Evolutionary conservation across 2,329 filamentous ascomycete species (phyloP), one percentile per base, ranked within the genome.

Genomic region (Cordyceps cateniannulata): DNA sequence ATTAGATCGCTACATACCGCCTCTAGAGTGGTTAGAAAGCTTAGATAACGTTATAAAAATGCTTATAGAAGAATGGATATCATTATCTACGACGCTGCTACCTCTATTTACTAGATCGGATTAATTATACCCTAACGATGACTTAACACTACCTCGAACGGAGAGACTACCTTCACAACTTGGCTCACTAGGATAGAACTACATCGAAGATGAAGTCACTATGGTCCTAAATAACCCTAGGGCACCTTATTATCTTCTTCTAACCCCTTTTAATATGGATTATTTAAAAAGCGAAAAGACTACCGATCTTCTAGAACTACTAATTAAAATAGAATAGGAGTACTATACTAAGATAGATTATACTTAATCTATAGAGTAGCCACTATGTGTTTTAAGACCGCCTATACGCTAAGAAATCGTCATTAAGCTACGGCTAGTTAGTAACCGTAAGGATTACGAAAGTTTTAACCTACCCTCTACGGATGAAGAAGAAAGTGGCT

Each of bases 401-500:
- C 25, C 25, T 14, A 32, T 6, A n/a, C 32, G 50, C 32, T 12
- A n/a, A 42, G 12, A 53, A 25, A 25, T 53, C 18, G 22, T 53
- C 6, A 42, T 53, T 20, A 16, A 40, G 50, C 50, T 42, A 5
- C 14, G 20, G 20, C 24, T 32, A 25, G 35, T 32, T 14, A 8
- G 32, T 32, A 53, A 16, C 20, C 32, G 32, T 20, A 32, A 53
- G 50, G 35, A 53, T 35, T 35, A 51, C 29, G 5, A 22, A 51
- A 32, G 27, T 27, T 51, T 35, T 20, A 16, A 32, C n/a, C 25
- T 51, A 8, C 7, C 27, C 18, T 32, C 48, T 8, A 29, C 48
- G 7, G 24, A 27, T 7, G 16, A 49, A 25, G 24, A n/a, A 49
- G 18, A 14, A 27, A 25, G 27, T 24, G 22, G 25, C 75, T 32